phyloP scores from a whole-genome alignment of 306 rosid genomes.

The Vigna trinervia region DNA sequence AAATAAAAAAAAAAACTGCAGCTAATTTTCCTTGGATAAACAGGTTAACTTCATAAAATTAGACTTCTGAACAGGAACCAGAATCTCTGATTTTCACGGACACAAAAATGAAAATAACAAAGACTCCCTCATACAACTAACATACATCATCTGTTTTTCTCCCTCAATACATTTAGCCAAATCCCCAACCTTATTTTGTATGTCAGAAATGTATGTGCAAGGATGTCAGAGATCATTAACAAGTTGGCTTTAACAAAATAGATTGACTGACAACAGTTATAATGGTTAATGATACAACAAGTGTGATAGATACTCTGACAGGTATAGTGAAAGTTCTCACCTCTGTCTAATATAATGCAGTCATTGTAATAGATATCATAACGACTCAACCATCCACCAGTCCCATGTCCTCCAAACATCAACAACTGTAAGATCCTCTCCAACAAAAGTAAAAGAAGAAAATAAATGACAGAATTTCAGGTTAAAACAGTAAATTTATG shows the following conservation, averaged over 20 bases:
- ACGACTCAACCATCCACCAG: slow-evolving; percentile 99
- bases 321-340: slow-evolving; percentile 61
- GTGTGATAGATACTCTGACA: slow-evolving; percentile 20
- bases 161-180: slow-evolving; percentile 12
- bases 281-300: slow-evolving; percentile 20
- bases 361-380: slow-evolving; percentile 93
- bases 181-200: background rate
- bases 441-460: slow-evolving; percentile 31
- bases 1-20: background rate
- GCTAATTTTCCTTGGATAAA: slow-evolving; percentile 1
- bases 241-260: slow-evolving; percentile 22
- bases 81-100: slow-evolving; percentile 28
- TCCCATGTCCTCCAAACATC: slow-evolving; percentile 98
- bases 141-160: slow-evolving; percentile 30
- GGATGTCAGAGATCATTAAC: slow-evolving; percentile 33
- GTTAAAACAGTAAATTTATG: background rate
- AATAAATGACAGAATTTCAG: slow-evolving; percentile 39
- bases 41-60: slow-evolving; percentile 28
- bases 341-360: slow-evolving; percentile 83
- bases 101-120: slow-evolving; percentile 30
- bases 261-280: slow-evolving; percentile 18
- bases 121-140: slow-evolving; percentile 19
- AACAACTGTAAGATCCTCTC: slow-evolving; percentile 64
- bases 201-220: slow-evolving; percentile 23
- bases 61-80: slow-evolving; percentile 17